Evolutionary conservation across 306 rosid genomes (phyloP).

Genomic region (Trifolium fragiferum): DNA sequence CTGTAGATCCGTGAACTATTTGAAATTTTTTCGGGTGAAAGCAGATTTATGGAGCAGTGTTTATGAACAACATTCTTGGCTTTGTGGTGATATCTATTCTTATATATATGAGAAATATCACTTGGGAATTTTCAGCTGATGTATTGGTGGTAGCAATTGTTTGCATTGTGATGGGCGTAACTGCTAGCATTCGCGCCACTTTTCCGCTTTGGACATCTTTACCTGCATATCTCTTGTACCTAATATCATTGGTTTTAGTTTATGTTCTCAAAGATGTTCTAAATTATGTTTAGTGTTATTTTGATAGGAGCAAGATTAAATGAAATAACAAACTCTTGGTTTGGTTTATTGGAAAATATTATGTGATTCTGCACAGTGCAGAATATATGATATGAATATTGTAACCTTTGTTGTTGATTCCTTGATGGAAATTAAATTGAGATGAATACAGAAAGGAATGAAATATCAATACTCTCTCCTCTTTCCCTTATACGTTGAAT

Average conservation of each 20-base stretch:
- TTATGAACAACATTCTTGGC: constrained; percentile 71
- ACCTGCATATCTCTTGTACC: constrained; percentile 54
- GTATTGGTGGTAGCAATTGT: constrained; percentile 61
- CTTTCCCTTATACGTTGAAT: too few relatives aligned
- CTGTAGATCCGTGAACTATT: too few relatives aligned
- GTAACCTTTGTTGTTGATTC: too few relatives aligned
- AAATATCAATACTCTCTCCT: too few relatives aligned
- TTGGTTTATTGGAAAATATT: not conserved
- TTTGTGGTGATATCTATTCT: constrained; percentile 60
- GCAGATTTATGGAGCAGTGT: constrained; percentile 78
- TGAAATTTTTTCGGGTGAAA: not conserved
- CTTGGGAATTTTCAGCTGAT: constrained; percentile 72
- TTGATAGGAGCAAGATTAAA: not conserved
- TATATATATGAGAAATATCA: constrained; percentile 55
- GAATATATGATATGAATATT: too few relatives aligned
- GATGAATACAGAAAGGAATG: too few relatives aligned
- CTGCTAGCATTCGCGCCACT: constrained; percentile 46
- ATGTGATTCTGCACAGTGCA: not conserved
- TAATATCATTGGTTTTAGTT: constrained; percentile 54
- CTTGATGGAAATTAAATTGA: too few relatives aligned
- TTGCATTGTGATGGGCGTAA: constrained; percentile 54
- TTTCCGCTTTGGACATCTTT: constrained; percentile 66
- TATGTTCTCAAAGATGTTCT: constrained; percentile 53
- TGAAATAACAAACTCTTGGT: not conserved
- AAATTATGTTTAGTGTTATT: constrained; percentile 18